phyloP scores from a whole-genome alignment of 2,329 filamentous ascomycete genomes.

The Pseudocercospora vitis region DNA sequence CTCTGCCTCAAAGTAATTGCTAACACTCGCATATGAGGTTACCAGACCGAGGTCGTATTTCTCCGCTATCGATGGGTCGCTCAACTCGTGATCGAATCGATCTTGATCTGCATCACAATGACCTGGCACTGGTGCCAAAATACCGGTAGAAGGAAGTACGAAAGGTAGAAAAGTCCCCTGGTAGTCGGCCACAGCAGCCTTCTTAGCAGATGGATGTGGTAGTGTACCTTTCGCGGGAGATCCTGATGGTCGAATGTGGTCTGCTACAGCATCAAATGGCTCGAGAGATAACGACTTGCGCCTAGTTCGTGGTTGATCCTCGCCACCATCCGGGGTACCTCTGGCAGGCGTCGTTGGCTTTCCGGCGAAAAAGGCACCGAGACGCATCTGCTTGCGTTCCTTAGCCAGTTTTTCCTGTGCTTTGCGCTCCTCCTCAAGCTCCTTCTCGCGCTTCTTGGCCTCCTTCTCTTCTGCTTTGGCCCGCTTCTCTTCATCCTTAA shows the following conservation, averaged over 20 bases:
- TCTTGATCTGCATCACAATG: conserved; percentile 30
- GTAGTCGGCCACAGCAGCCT: conserved; percentile 42
- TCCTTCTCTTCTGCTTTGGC: conserved; percentile 44
- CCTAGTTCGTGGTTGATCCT: conserved; percentile 32
- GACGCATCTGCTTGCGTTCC: conserved; percentile 37
- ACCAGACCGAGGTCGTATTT: conserved; percentile 35
- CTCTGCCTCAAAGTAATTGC: conserved; percentile 23
- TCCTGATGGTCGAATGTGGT: conserved; percentile 26
- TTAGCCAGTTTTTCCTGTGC: conserved; percentile 36
- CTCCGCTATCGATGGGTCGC: conserved; percentile 32
- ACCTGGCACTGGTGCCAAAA: conserved; percentile 57
- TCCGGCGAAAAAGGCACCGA: conserved; percentile 47
- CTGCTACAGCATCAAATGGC: conserved; percentile 32
- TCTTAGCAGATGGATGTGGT: conserved; percentile 23
- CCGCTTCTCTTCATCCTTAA: conserved; percentile 37
- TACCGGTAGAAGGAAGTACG: conserved; percentile 71
- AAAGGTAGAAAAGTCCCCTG: conserved; percentile 76
- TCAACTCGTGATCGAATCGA: conserved; percentile 34
- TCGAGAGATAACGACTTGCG: conserved; percentile 40
- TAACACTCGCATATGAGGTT: conserved; percentile 22
- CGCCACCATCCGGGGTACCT: conserved; percentile 20
- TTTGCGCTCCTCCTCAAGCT: conserved; percentile 34
- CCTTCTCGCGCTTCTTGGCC: conserved; percentile 45
- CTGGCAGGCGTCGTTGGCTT: conserved; percentile 41
- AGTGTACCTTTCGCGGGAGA: conserved; percentile 32